Percentiles rank a stretch among this genome's conserved stretches.
These are phyloP conservation scores for Colletotrichum paranaense DNA, from an alignment of 2,329 filamentous ascomycete genomes.

Conservation along the genomic window DNA sequence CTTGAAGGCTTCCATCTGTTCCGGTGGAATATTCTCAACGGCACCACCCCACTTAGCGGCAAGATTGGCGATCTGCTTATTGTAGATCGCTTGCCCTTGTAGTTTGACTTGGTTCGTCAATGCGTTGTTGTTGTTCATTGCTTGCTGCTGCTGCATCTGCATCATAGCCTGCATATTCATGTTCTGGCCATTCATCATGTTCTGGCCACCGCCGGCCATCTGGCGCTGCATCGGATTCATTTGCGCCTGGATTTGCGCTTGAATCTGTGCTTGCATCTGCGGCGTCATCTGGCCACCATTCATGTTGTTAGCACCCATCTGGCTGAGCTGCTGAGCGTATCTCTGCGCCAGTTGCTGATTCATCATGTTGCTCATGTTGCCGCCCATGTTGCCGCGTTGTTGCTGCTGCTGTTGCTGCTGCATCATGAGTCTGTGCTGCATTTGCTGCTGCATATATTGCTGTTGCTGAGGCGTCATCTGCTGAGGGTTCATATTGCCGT, in stretches of 20 bases:
- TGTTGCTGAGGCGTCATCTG: conserved; percentile 39
- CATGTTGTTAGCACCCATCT: conserved; percentile 50
- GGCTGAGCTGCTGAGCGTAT: conserved; percentile 56
- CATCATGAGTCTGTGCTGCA: conserved; percentile 38
- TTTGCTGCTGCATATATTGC: conserved; percentile 36
- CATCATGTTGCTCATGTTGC: conserved; percentile 52
- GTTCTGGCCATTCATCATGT: conserved; percentile 55
- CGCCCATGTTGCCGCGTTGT: conserved; percentile 43
- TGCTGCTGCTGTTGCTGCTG: conserved; percentile 47
- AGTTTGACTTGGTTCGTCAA: conserved; percentile 46
- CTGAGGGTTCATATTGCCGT: conserved; percentile 49
- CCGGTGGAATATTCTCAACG: conserved; percentile 57
- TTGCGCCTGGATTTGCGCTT: conserved; percentile 43
- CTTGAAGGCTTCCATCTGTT: conserved; percentile 58
- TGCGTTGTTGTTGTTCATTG: conserved; percentile 44
- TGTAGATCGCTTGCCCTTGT: conserved; percentile 52
- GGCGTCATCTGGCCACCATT: conserved; percentile 46
- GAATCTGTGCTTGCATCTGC: conserved; percentile 51
- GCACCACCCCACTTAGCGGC: conserved; percentile 52
- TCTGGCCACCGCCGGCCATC: conserved; percentile 45
- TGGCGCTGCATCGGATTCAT: conserved; percentile 54
- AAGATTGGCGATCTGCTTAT: conserved; percentile 48
- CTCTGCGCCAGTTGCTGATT: conserved; percentile 56
- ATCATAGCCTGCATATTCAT: conserved; percentile 53
- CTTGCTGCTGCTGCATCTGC: conserved; percentile 48